These are phyloP conservation scores for Tubosaeta sp. DNA, from an alignment of 768 basidiomycete species.

Conservation along the genomic window DNA sequence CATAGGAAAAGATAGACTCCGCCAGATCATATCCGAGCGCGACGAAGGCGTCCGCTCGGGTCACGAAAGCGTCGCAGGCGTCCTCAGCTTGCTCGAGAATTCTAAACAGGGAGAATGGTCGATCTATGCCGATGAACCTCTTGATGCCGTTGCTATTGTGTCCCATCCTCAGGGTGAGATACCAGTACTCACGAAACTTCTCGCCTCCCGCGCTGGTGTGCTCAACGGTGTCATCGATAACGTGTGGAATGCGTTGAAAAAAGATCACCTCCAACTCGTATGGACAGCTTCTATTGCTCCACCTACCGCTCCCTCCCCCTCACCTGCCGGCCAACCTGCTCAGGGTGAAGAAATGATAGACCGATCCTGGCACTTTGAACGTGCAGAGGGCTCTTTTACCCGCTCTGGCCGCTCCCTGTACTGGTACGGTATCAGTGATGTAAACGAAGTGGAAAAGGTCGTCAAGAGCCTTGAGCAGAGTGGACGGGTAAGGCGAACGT, in stretches of 20 bases:
- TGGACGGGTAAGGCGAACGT: constrained; percentile 82
- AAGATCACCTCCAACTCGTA: constrained; percentile 90
- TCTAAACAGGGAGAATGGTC: constrained; percentile 84
- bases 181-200: constrained; percentile 90
- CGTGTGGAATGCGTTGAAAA: constrained; percentile 93
- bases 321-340: constrained; percentile 2
- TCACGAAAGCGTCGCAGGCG: constrained; percentile 79
- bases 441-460: constrained; percentile 84
- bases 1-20: constrained; percentile 90
- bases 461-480: constrained; percentile 73
- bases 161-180: constrained; percentile 85
- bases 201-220: constrained; percentile 81
- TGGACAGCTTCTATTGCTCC: constrained; percentile 83
- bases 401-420: constrained; percentile 90
- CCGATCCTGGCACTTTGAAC: constrained; percentile 97
- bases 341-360: constrained; percentile 79
- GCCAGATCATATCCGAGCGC: constrained; percentile 91
- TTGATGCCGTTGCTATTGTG: constrained; percentile 93
- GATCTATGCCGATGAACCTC: constrained; percentile 97
- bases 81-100: constrained; percentile 53
- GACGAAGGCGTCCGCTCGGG: constrained; percentile 89
- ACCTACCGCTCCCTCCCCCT: constrained; percentile 8
- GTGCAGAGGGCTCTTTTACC: constrained; percentile 96
- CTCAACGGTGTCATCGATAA: constrained; percentile 97
- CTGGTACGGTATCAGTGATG: constrained; percentile 95